These are phyloP conservation scores for Geotrichum bryndzae DNA, from an alignment of 1,139 yeast genomes.

Conservation along the genomic window DNA sequence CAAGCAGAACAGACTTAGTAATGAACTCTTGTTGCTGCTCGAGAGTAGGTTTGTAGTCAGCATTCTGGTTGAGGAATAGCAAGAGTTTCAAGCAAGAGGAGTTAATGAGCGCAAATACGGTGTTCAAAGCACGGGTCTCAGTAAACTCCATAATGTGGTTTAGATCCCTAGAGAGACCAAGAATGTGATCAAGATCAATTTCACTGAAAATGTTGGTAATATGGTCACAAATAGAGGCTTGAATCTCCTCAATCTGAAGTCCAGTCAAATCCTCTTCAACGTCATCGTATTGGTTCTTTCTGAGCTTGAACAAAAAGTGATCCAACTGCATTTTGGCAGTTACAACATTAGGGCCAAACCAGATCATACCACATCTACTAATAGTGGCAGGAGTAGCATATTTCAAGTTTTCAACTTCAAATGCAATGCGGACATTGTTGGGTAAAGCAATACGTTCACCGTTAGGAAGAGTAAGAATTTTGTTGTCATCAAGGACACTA, in stretches of 20 bases:
- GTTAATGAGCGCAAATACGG: constrained; percentile 35
- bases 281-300: constrained; percentile 25
- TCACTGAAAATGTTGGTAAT: constrained; percentile 19
- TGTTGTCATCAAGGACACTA: constrained; percentile 87
- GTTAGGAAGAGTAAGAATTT: constrained; percentile 72
- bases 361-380: constrained; percentile 87
- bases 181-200: constrained; percentile 21
- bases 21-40: constrained; percentile 33
- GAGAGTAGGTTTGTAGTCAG: constrained; percentile 27
- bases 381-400: constrained; percentile 87
- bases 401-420: constrained; percentile 65
- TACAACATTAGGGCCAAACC: constrained; percentile 48
- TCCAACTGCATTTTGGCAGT: constrained; percentile 29
- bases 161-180: constrained; percentile 28
- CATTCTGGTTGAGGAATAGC: constrained; percentile 23
- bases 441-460: constrained; percentile 80
- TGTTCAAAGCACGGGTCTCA: constrained; percentile 38
- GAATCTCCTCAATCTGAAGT: constrained; percentile 17
- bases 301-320: constrained; percentile 22
- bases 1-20: constrained; percentile 39
- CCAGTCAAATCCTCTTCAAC: constrained; percentile 30
- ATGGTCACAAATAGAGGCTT: constrained; percentile 13
- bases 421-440: constrained; percentile 54
- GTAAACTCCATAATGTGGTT: constrained; percentile 54
- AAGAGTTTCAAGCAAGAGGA: constrained; percentile 24